Percentiles rank a stretch among this genome's conserved stretches.
Conservation (phyloP, 495 filamentous ascomycete species). For the Xylaria venustula region DNA sequence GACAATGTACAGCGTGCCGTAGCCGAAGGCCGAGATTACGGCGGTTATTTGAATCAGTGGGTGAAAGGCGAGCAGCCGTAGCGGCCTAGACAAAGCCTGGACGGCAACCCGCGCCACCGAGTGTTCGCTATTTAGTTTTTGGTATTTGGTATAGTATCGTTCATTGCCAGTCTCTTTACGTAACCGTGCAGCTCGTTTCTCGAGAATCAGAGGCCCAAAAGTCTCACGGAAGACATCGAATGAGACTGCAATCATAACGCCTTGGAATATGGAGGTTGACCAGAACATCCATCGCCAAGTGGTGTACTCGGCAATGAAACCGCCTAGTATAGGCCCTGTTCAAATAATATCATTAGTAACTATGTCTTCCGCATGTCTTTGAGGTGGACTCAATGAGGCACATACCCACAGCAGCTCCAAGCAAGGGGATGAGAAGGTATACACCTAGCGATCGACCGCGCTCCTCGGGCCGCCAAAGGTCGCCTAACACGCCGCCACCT, state of each 20-base stretch:
- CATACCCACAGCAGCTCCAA: slow-evolving; percentile 43
- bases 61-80: slow-evolving; percentile 50
- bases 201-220: slow-evolving; percentile 58
- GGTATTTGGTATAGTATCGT: slow-evolving; percentile 32
- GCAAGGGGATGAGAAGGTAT: slow-evolving; percentile 47
- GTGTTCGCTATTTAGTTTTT: slow-evolving; percentile 8
- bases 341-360: slow-evolving; percentile 33
- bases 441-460: slow-evolving; percentile 50
- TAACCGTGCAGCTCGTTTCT: slow-evolving; percentile 49
- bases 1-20: slow-evolving; percentile 47
- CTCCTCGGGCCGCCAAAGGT: slow-evolving; percentile 44
- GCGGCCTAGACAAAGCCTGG: slow-evolving; percentile 45
- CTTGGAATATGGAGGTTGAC: slow-evolving; percentile 41
- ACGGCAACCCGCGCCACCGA: background rate
- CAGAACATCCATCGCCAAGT: slow-evolving; percentile 52
- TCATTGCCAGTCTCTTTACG: slow-evolving; percentile 55
- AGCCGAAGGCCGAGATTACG: slow-evolving; percentile 39
- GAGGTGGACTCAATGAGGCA: background rate
- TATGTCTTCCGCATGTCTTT: slow-evolving; percentile 35
- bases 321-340: slow-evolving; percentile 59
- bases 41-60: slow-evolving; percentile 49
- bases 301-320: slow-evolving; percentile 49
- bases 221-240: slow-evolving; percentile 57
- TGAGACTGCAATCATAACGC: slow-evolving; percentile 28
- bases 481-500: slow-evolving; percentile 53